Percentiles rank a stretch among this genome's conserved stretches.
phyloP scores from a whole-genome alignment of 305 asterid genomes.

The Ilex paraguariensis region DNA sequence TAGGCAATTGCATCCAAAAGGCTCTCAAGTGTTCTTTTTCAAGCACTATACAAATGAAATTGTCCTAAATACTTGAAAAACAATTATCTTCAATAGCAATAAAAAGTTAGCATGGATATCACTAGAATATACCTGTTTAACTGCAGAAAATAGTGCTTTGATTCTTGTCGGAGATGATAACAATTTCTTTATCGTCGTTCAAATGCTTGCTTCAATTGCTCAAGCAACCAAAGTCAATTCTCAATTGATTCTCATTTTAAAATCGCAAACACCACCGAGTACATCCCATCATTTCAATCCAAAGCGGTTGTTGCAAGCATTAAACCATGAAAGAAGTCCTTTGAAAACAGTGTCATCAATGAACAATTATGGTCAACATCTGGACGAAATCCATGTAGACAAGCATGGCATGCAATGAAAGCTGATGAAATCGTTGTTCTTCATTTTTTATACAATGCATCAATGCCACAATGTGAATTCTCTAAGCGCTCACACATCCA shows the following conservation, averaged over 20 bases:
- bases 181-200: neutral
- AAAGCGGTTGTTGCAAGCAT: conserved; percentile 6
- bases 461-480: no score
- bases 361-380: conserved; percentile 17
- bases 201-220: conserved; percentile 9
- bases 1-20: conserved; percentile 5
- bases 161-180: conserved; percentile 5
- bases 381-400: conserved; percentile 10
- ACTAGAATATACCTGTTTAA: conserved; percentile 7
- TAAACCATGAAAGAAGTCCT: conserved; percentile 5
- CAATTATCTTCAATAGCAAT: conserved; percentile 1
- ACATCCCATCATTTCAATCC: conserved; percentile 11
- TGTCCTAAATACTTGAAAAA: neutral
- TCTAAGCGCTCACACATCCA: no score
- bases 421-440: no score
- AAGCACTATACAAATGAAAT: conserved; percentile 2
- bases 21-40: neutral
- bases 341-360: conserved; percentile 9
- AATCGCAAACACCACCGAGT: conserved; percentile 10
- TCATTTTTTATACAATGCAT: no score
- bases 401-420: no score
- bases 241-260: conserved; percentile 1
- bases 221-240: conserved; percentile 10
- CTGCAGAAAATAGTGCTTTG: neutral
- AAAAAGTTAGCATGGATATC: conserved; percentile 8